These are phyloP conservation scores for Rhizophagus sp. DNA, from an alignment of 192 early-diverging fungal species.

Conservation along the genomic window DNA sequence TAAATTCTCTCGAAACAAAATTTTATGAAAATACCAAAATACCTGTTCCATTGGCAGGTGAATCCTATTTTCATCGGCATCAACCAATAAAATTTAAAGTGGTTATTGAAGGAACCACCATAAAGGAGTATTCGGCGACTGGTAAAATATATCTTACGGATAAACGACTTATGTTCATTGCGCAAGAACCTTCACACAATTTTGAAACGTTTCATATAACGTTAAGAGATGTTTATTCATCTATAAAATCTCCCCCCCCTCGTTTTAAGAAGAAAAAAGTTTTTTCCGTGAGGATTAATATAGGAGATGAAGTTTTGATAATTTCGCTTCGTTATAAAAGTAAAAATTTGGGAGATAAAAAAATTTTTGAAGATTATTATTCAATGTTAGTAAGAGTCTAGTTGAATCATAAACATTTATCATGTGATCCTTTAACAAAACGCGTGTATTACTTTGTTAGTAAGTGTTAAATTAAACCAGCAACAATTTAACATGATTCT, in stretches of 20 bases:
- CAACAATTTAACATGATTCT: no score
- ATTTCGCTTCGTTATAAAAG: not conserved
- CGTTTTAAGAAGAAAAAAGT: not conserved
- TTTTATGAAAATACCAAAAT: not conserved
- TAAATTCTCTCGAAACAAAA: not conserved
- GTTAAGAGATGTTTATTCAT: slow-evolving; percentile 6
- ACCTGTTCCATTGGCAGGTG: not conserved
- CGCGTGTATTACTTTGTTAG: no score
- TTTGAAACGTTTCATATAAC: slow-evolving; percentile 12
- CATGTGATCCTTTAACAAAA: no score
- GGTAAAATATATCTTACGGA: slow-evolving; percentile 20
- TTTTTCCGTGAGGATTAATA: not conserved
- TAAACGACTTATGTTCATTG: slow-evolving; percentile 13
- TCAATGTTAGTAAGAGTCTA: not conserved
- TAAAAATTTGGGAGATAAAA: not conserved
- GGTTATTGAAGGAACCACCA: not conserved
- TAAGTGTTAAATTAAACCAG: no score
- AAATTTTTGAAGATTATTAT: slow-evolving; percentile 20
- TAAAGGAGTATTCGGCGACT: not conserved
- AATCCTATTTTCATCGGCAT: slow-evolving; percentile 18
- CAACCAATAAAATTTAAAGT: not conserved
- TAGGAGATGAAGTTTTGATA: not conserved
- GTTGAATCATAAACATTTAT: no score
- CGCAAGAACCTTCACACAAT: not conserved
- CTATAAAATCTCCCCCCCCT: not conserved